Base-by-base conservation (phyloP, 1,284 basidiomycete genomes). In the Apiotrichum montevideense region DNA sequence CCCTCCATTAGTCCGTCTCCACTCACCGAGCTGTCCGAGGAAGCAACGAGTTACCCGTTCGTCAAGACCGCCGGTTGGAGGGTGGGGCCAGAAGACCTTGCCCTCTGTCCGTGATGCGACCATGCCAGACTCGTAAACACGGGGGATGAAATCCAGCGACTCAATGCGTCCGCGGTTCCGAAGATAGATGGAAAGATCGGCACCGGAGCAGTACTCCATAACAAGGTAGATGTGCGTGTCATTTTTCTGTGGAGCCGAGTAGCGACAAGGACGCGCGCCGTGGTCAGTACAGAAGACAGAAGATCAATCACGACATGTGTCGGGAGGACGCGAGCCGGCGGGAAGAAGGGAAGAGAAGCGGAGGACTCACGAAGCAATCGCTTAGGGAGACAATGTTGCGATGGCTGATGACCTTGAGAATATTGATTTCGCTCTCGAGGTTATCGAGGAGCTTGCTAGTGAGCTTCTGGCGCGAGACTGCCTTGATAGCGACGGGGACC, bases 131-230 rank as follows among this genome's bases (percentile, higher is more conserved):
- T 85, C 84, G 56, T 58, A 59, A 9, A 63, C 49, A 4, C 83
- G 82, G 6, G 90, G 85, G 1, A 84, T 70, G 63, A 90, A 94
- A 69, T 92, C 87, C 14, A 96, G 81, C 3, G 87, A 85, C 52
- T 91, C 86, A 46, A 95, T 85, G 33, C 86, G 84, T 15, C 91
- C 92, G 11, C 90, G 85, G 71, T 90, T 90, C 83, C 91, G 92
- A 80, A 98, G 95, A 73, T 98, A 98, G 66, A 91, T 85, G 0
- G 91, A 91, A 46, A 99, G 84, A 75, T 99, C 96, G 11, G 93
- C 93, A 3, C 92, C 93, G 0, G 92, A 85, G 76, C 95, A 98
- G 75, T 86, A 98, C 69, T 95, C 93, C 88, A 98, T 98, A 71
- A 99, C 88, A 55, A 99, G 85, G 79, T 97, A 97, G 72, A 98